Conservation (phyloP, 208 protist species). For the Porcisia deanei region DNA sequence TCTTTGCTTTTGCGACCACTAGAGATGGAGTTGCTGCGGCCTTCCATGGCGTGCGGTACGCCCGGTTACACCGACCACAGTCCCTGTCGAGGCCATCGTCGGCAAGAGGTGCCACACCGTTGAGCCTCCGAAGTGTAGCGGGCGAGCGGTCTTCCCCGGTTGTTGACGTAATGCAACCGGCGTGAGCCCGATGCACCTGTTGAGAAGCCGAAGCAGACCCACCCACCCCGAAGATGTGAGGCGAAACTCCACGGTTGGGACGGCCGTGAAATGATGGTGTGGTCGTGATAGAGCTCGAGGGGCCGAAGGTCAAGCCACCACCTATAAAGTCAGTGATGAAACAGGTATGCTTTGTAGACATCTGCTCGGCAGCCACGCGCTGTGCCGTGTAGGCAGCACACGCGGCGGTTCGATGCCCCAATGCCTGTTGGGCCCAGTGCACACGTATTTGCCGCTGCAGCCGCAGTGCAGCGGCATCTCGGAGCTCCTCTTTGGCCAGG, state of each 20-base stretch:
- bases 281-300: not conserved
- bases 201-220: not conserved
- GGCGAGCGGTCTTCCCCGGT: not conserved
- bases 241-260: not conserved
- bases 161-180: not conserved
- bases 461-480: constrained; percentile 28
- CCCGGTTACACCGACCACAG: not conserved
- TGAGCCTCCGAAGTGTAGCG: not conserved
- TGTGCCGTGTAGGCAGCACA: constrained; percentile 15
- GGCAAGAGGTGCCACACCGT: not conserved
- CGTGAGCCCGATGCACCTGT: not conserved
- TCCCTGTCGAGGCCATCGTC: not conserved
- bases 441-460: constrained; percentile 41
- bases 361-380: constrained; percentile 24
- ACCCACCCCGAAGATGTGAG: not conserved
- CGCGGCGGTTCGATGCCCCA: constrained; percentile 4
- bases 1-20: not conserved
- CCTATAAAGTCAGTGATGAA: not conserved
- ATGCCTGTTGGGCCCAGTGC: constrained; percentile 20
- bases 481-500: constrained; percentile 7
- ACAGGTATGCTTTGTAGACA: not conserved
- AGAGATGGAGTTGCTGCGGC: not conserved
- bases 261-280: not conserved
- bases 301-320: not conserved
- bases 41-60: not conserved